Conservation (phyloP, 2,329 filamentous ascomycete species). For the Lasiodiplodia sp. region DNA sequence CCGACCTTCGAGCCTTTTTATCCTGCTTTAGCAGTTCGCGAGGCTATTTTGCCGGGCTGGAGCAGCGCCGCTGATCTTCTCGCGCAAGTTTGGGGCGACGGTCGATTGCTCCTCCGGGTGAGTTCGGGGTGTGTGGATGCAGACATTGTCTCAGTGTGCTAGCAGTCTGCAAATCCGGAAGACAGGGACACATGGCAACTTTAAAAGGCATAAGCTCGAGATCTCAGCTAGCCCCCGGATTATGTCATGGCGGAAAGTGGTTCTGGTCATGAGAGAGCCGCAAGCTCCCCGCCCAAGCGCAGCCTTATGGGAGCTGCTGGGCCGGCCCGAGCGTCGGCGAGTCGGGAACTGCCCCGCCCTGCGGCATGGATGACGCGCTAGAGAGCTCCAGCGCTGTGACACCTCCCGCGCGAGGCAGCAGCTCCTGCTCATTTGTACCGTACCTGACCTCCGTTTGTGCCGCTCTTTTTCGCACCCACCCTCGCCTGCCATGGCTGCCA, state of each 20-base stretch:
- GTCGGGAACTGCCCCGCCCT: slow-evolving; percentile 27
- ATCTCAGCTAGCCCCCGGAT: not conserved
- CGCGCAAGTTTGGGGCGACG: not conserved
- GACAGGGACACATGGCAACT: not conserved
- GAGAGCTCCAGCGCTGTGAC: slow-evolving; percentile 21
- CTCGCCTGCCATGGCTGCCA: slow-evolving; percentile 40
- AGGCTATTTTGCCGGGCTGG: slow-evolving; percentile 2
- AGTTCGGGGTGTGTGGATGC: slow-evolving; percentile 1
- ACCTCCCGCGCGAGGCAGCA: slow-evolving; percentile 13
- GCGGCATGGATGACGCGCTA: slow-evolving; percentile 19
- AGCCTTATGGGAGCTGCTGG: slow-evolving; percentile 22
- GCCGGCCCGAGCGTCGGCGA: slow-evolving; percentile 29
- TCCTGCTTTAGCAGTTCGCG: not conserved
- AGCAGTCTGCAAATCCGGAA: not conserved
- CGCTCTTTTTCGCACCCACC: not conserved
- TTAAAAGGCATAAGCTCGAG: not conserved
- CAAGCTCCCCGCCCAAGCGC: slow-evolving; percentile 2
- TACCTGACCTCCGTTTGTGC: not conserved
- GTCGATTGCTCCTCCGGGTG: slow-evolving; percentile 8
- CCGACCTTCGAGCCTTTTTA: not conserved
- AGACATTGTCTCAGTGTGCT: not conserved
- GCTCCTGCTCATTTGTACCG: slow-evolving; percentile 6
- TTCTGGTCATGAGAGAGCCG: slow-evolving; percentile 3
- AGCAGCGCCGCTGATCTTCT: not conserved
- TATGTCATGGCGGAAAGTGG: slow-evolving; percentile 4